These are phyloP conservation scores for Scorias spongiosa DNA, from an alignment of 2,329 filamentous ascomycete genomes.

Conservation along the genomic window DNA sequence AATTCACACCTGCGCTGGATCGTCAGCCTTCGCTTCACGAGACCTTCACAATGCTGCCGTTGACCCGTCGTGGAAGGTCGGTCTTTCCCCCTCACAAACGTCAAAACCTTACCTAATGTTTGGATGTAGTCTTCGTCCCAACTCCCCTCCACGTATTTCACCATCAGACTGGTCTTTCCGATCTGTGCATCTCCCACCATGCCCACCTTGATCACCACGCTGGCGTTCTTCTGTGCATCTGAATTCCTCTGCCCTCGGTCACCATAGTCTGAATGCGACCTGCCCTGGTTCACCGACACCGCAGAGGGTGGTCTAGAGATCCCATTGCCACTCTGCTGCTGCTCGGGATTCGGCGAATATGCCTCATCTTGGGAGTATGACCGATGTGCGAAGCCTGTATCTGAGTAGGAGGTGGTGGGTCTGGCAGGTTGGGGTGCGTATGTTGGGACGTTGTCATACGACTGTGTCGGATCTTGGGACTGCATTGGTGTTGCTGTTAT, in stretches of 20 bases:
- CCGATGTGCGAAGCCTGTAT: slow-evolving; percentile 31
- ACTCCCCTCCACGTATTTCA: slow-evolving; percentile 97
- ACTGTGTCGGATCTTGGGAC: slow-evolving; percentile 8
- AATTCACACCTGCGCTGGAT: slow-evolving; percentile 63
- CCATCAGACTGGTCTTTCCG: slow-evolving; percentile 97
- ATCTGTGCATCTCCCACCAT: slow-evolving; percentile 99
- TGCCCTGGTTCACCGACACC: slow-evolving; percentile 12
- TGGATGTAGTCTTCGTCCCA: slow-evolving; percentile 99
- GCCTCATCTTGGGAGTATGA: slow-evolving; percentile 25
- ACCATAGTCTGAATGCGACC: slow-evolving; percentile 9
- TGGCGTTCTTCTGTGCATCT: slow-evolving; percentile 34
- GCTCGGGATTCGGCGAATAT: slow-evolving; percentile 26
- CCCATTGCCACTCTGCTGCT: slow-evolving; percentile 17
- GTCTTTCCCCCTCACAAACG: neutral
- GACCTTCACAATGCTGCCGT: neutral
- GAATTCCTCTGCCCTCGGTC: slow-evolving; percentile 11
- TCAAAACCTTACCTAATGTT: slow-evolving; percentile 53
- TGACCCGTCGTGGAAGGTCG: neutral
- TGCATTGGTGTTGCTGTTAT: slow-evolving; percentile 27
- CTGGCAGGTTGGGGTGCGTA: slow-evolving; percentile 18
- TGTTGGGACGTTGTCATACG: slow-evolving; percentile 29
- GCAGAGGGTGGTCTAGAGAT: slow-evolving; percentile 17
- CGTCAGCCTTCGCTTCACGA: neutral
- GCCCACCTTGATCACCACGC: slow-evolving; percentile 95
- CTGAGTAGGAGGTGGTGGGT: slow-evolving; percentile 39